phyloP scores from a whole-genome alignment of 352 stramenopile genomes.

The Globisporangium paddicum region DNA sequence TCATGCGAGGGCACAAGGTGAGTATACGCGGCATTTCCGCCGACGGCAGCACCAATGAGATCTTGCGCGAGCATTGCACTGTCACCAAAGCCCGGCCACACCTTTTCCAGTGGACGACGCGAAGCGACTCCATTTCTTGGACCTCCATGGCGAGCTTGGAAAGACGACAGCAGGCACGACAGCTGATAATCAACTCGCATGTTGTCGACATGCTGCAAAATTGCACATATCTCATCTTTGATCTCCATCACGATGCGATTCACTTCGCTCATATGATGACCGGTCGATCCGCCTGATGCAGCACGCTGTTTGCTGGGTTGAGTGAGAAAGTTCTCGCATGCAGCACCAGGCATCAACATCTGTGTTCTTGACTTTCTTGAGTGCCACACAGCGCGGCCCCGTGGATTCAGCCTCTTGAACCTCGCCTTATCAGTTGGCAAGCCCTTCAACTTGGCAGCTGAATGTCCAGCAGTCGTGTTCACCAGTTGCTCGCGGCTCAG shows the following conservation, averaged over 20 bases:
- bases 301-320: neutral
- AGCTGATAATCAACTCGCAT: conserved; percentile 65
- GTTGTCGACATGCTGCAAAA: conserved; percentile 52
- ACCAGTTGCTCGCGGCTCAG: neutral
- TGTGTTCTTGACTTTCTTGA: neutral
- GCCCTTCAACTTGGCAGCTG: neutral
- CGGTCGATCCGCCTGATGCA: conserved; percentile 5
- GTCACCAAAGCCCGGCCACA: conserved; percentile 1
- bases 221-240: conserved; percentile 65
- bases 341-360: neutral
- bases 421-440: neutral
- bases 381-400: neutral
- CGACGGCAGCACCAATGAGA: neutral
- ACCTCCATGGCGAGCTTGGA: conserved; percentile 26
- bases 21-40: conserved; percentile 15
- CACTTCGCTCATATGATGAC: conserved; percentile 34
- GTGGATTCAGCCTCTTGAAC: neutral
- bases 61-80: conserved; percentile 8
- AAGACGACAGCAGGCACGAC: conserved; percentile 44
- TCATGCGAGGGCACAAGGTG: conserved; percentile 14
- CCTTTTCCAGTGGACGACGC: conserved; percentile 4
- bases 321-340: neutral
- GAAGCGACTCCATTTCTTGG: neutral
- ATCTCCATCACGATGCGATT: conserved; percentile 67
- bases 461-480: neutral